Percentiles rank a stretch among this genome's conserved stretches.
phyloP scores from a whole-genome alignment of 306 rosid species.

The Vigna mungo region DNA sequence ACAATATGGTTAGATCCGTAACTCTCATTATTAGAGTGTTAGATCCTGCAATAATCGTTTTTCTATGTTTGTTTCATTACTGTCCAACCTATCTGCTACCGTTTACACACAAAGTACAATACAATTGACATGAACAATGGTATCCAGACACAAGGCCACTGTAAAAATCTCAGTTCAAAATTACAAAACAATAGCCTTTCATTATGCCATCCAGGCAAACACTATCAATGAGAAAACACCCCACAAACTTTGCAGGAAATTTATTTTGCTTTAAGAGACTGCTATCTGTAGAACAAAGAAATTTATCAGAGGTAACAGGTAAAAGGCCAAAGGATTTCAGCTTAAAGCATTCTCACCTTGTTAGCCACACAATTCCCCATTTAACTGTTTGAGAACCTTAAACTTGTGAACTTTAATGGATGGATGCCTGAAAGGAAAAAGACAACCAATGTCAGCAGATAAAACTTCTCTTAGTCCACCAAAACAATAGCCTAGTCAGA shows the following conservation, averaged over 20 bases:
- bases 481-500: background rate
- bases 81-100: slow-evolving; percentile 26
- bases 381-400: slow-evolving; percentile 42
- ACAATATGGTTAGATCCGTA: slow-evolving; percentile 3
- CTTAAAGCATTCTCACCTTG: slow-evolving; percentile 60
- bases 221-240: slow-evolving; percentile 9
- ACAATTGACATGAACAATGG: slow-evolving; percentile 15
- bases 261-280: slow-evolving; percentile 9
- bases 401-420: slow-evolving; percentile 43
- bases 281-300: slow-evolving; percentile 4
- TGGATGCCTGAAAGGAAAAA: slow-evolving; percentile 51
- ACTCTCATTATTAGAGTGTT: background rate
- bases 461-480: slow-evolving; percentile 2
- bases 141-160: background rate
- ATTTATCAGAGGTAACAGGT: slow-evolving; percentile 3
- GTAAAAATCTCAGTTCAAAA: slow-evolving; percentile 24
- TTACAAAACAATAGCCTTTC: slow-evolving; percentile 20
- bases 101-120: background rate
- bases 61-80: slow-evolving; percentile 5
- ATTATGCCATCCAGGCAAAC: slow-evolving; percentile 23
- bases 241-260: background rate
- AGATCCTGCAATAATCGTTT: slow-evolving; percentile 27
- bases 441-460: slow-evolving; percentile 34
- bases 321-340: slow-evolving; percentile 2
- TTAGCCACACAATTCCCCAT: slow-evolving; percentile 81